phyloP scores from a whole-genome alignment of 2,329 filamentous ascomycete genomes.

The Diaporthe citriasiana region DNA sequence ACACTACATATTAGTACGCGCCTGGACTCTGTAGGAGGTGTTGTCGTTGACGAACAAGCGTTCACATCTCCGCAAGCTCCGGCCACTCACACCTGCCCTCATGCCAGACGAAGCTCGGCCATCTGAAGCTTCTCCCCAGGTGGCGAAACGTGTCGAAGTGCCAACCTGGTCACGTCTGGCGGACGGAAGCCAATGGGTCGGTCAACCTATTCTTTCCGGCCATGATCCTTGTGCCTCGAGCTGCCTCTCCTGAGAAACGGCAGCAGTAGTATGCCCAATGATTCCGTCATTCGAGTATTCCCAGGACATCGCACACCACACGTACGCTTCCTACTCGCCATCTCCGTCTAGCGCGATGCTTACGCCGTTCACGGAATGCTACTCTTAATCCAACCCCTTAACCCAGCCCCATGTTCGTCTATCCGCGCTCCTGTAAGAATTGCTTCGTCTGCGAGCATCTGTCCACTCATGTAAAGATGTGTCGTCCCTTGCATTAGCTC shows the following conservation, averaged over 20 bases:
- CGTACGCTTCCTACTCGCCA: conserved; percentile 1
- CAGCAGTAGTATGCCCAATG: background rate
- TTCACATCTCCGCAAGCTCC: conserved; percentile 8
- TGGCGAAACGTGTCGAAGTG: background rate
- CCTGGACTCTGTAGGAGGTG: background rate
- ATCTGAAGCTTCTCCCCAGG: conserved; percentile 8
- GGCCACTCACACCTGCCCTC: conserved; percentile 19
- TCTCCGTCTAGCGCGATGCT: background rate
- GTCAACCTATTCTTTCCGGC: background rate
- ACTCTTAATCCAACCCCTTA: background rate
- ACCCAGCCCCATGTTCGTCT: conserved; percentile 8
- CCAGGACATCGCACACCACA: conserved; percentile 4
- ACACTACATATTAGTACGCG: conserved; percentile 11
- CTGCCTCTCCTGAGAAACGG: background rate
- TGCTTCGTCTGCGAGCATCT: background rate
- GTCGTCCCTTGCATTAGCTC: conserved; percentile 37
- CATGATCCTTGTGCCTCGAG: background rate
- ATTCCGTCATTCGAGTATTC: background rate
- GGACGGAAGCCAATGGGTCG: background rate
- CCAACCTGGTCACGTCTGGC: background rate
- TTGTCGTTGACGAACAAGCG: conserved; percentile 15
- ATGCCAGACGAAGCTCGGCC: conserved; percentile 3
- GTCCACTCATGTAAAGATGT: background rate
- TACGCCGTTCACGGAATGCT: conserved; percentile 1
- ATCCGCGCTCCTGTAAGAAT: conserved; percentile 20